Percentiles rank a stretch among this genome's conserved stretches.
Evolutionary conservation across 768 basidiomycete genomes (phyloP).

Genomic region (Paxillus ammoniavirescens): DNA sequence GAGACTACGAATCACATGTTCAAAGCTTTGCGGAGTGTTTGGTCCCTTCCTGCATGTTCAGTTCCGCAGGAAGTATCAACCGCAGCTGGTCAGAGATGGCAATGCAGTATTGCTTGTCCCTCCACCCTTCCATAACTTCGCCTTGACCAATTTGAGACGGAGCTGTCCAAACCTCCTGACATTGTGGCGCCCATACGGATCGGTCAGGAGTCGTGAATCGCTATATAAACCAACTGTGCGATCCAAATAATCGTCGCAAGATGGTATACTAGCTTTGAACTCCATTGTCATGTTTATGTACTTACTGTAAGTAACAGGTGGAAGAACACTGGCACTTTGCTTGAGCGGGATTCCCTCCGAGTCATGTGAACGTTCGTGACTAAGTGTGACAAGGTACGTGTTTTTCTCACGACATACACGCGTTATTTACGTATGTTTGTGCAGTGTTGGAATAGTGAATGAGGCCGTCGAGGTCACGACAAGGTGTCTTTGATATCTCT

Average conservation of each 20-base stretch:
- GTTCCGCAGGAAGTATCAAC: slow-evolving; percentile 36
- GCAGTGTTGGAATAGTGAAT: slow-evolving; percentile 22
- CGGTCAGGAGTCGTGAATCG: slow-evolving; percentile 48
- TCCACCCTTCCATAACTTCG: slow-evolving; percentile 45
- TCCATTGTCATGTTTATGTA: slow-evolving; percentile 56
- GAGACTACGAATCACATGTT: too few species aligned
- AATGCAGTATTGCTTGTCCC: slow-evolving; percentile 60
- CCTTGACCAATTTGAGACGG: slow-evolving; percentile 54
- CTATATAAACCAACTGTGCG: slow-evolving; percentile 61
- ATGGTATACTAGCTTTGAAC: slow-evolving; percentile 61
- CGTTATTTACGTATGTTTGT: slow-evolving; percentile 30
- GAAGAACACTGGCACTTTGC: too few species aligned
- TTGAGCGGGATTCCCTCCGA: too few species aligned
- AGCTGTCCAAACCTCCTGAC: slow-evolving; percentile 59
- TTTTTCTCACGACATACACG: slow-evolving; percentile 27
- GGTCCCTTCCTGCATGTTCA: slow-evolving; percentile 25
- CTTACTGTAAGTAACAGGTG: too few species aligned
- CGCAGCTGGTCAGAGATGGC: slow-evolving; percentile 63
- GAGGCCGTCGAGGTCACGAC: neutral
- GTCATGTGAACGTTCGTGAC: slow-evolving; percentile 7
- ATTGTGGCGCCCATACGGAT: slow-evolving; percentile 59
- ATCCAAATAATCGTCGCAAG: slow-evolving; percentile 38
- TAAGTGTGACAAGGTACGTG: slow-evolving; percentile 13
- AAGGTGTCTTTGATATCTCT: neutral
- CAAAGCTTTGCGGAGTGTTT: slow-evolving; percentile 21